Evolutionary conservation across 495 filamentous ascomycete species (phyloP).

Genomic region (Aspergillus cavernicola): DNA sequence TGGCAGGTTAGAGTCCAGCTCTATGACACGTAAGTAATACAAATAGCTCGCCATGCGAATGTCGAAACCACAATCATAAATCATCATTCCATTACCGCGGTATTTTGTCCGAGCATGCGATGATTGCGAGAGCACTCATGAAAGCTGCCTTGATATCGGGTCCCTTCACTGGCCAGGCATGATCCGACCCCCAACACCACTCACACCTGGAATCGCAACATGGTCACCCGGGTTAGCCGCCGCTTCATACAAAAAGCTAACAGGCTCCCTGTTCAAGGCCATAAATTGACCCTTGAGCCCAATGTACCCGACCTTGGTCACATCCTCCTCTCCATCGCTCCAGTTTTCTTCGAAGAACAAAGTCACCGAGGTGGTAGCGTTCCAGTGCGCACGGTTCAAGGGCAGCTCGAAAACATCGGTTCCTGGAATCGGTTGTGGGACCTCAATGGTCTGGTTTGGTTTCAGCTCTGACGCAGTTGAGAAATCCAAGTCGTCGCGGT

Average conservation of each 20-base stretch:
- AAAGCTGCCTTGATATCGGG: slow-evolving; percentile 3
- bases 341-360: slow-evolving; percentile 75
- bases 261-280: slow-evolving; percentile 75
- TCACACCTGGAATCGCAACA: slow-evolving; percentile 47
- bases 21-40: neutral
- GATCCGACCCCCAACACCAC: slow-evolving; percentile 33
- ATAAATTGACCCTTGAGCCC: slow-evolving; percentile 94
- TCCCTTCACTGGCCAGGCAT: slow-evolving; percentile 37
- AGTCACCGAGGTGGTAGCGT: slow-evolving; percentile 67
- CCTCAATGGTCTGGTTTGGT: slow-evolving; percentile 73
- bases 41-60: neutral
- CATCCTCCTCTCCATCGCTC: slow-evolving; percentile 66
- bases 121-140: neutral
- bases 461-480: slow-evolving; percentile 59
- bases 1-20: slow-evolving; percentile 12
- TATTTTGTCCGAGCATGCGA: neutral
- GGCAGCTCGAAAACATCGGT: slow-evolving; percentile 79
- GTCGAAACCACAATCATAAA: neutral
- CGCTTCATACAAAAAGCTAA: slow-evolving; percentile 86
- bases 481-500: slow-evolving; percentile 86
- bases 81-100: neutral
- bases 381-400: slow-evolving; percentile 84
- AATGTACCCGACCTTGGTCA: slow-evolving; percentile 74
- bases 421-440: slow-evolving; percentile 61
- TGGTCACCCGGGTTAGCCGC: slow-evolving; percentile 91